Evolutionary conservation across 1,284 basidiomycete genomes (phyloP), one percentile per base, ranked within the genome.

Genomic region (Pascua sp.): DNA sequence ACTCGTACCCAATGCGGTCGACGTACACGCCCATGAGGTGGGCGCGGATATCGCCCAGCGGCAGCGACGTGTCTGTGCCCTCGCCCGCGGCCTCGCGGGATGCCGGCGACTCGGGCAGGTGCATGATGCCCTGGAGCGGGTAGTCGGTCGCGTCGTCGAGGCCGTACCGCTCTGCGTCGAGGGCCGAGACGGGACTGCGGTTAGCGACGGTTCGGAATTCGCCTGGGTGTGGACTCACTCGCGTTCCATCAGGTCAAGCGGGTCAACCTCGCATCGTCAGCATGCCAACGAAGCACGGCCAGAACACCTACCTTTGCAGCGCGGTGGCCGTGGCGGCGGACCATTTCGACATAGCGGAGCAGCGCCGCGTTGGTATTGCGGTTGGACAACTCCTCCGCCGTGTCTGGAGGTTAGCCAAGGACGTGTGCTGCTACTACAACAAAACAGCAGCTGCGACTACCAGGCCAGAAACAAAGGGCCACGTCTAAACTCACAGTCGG

Each of bases 1-100:
- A 93, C 81, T 94, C 91, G 70, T 91, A 90, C 1, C 88, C 91
- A 65, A 94, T 88, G 32, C 84, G 83, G 5, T 86, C 88, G 38
- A 90, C 87, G 68, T 94, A 93, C 1, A 88, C 82, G 0, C 80
- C 74, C 56, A 86, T 83, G 15, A 94, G 79, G 73, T 89, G 87
- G 38, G 80, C 72, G 8, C 81, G 82, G 60, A 94, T 89, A 47
- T 88, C 82, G 37, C 81, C 81, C 40, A 93, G 80, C 1, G 61
- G 48, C 16, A 63, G 47, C 0, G 60, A 51, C 3, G 83, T 82
- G 85, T 88, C 88, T 67, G 80, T 79, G n/a, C 85, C 83, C 52
- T 81, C 78, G 2, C 69, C 72, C 7, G 81, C 80, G 11, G 77
- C 75, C 5, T 80, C 77, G 56, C 64, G 78, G 2, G 59, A 48